Conservation (phyloP, 192 early-diverging fungal species). For the Coemansia sp. region DNA sequence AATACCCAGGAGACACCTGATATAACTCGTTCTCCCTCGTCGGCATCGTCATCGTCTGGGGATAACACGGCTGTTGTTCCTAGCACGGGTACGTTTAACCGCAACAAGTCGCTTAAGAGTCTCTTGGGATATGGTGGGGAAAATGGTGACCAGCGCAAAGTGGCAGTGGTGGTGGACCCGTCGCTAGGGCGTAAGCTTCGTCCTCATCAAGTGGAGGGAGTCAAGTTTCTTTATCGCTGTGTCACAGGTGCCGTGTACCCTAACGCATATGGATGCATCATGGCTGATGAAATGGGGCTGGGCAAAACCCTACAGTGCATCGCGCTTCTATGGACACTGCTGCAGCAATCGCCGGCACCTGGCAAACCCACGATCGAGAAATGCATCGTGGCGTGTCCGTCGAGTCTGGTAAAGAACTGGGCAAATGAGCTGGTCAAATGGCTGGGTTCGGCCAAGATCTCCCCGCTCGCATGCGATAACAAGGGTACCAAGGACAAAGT, state of each 20-base stretch:
- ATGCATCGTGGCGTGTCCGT: conserved; percentile 95
- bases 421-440: conserved; percentile 97
- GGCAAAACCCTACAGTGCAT: conserved; percentile 92
- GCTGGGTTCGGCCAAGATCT: conserved; percentile 81
- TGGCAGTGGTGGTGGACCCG: conserved; percentile 87
- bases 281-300: conserved; percentile 98
- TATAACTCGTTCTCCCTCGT: conserved; percentile 12
- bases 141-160: conserved; percentile 20
- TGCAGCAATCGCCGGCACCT: conserved; percentile 83
- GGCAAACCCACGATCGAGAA: conserved; percentile 96
- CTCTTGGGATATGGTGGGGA: conserved; percentile 46
- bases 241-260: conserved; percentile 74
- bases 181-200: conserved; percentile 78
- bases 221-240: conserved; percentile 94
- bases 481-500: conserved; percentile 88
- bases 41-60: conserved; percentile 12
- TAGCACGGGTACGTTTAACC: conserved; percentile 15
- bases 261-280: conserved; percentile 91
- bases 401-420: conserved; percentile 96
- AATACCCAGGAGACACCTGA: conserved; percentile 41
- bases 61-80: not conserved
- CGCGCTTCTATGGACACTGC: conserved; percentile 93
- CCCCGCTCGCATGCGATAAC: conserved; percentile 85
- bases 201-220: conserved; percentile 97
- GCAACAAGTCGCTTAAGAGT: conserved; percentile 54